phyloP scores from a whole-genome alignment of 163 green algal genomes.

The Trebouxia gelatinosa region DNA sequence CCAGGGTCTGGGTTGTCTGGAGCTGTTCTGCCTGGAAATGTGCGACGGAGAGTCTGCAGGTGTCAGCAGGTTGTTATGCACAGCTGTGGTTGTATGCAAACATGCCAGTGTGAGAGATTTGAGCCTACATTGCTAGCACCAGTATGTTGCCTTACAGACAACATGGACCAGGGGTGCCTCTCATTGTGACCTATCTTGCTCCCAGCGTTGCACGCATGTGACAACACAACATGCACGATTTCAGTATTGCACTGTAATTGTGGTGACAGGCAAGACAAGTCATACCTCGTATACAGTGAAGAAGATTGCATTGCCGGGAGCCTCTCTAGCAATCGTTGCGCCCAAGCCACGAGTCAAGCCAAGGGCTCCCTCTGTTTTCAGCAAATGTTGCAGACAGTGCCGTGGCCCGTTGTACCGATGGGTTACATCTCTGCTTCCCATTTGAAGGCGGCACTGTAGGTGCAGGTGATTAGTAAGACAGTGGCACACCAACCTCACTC shows the following conservation, averaged over 20 bases:
- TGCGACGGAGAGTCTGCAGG: constrained; percentile 1
- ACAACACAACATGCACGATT: too few species aligned
- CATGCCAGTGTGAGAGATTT: background rate
- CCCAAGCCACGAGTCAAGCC: constrained; percentile 73
- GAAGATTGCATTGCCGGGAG: constrained; percentile 81
- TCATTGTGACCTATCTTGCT: background rate
- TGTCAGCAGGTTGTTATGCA: too few species aligned
- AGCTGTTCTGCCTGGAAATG: constrained; percentile 7
- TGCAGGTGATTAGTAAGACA: background rate
- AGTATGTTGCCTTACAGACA: background rate
- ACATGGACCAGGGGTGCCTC: background rate
- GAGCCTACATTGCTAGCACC: background rate
- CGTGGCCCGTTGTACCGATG: constrained; percentile 46
- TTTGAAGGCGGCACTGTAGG: constrained; percentile 67
- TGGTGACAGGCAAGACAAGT: background rate
- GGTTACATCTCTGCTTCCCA: constrained; percentile 36
- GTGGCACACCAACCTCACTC: background rate
- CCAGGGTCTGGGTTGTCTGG: background rate
- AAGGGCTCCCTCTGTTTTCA: constrained; percentile 60
- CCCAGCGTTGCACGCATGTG: background rate
- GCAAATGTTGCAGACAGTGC: constrained; percentile 54
- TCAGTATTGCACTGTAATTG: too few species aligned
- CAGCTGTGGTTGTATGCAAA: background rate
- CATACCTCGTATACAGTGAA: constrained; percentile 69
- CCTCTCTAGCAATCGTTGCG: constrained; percentile 56